Conservation (phyloP, 2,329 filamentous ascomycete species). For the Trichoderma polysporum region DNA sequence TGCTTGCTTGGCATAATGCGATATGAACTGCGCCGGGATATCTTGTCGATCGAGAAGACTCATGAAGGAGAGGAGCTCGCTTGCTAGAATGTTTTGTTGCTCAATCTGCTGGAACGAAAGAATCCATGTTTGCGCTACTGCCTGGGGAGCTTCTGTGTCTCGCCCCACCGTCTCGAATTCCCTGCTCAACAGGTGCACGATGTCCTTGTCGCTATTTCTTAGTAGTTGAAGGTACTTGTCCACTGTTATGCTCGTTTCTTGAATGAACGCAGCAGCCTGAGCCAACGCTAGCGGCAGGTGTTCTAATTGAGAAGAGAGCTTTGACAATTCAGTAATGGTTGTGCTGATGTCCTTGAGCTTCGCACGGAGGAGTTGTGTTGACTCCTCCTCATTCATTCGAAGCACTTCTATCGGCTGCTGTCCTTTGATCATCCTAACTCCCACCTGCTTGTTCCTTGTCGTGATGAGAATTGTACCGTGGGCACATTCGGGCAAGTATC, state of each 20-base stretch:
- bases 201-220: slow-evolving; percentile 26
- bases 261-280: slow-evolving; percentile 38
- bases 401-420: slow-evolving; percentile 27
- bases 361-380: slow-evolving; percentile 28
- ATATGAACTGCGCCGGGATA: slow-evolving; percentile 31
- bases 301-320: slow-evolving; percentile 31
- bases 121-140: slow-evolving; percentile 35
- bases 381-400: slow-evolving; percentile 32
- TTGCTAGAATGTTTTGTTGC: slow-evolving; percentile 27
- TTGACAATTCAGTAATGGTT: slow-evolving; percentile 17
- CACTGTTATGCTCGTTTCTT: slow-evolving; percentile 29
- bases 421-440: slow-evolving; percentile 25
- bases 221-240: slow-evolving; percentile 32
- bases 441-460: slow-evolving; percentile 33
- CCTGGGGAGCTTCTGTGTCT: slow-evolving; percentile 29
- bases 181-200: slow-evolving; percentile 31
- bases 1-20: background rate
- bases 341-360: slow-evolving; percentile 22
- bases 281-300: slow-evolving; percentile 36
- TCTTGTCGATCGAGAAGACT: slow-evolving; percentile 32
- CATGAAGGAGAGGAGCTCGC: slow-evolving; percentile 34
- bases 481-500: slow-evolving; percentile 30
- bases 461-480: slow-evolving; percentile 35
- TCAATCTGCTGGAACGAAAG: slow-evolving; percentile 35
- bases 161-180: slow-evolving; percentile 33